These are phyloP conservation scores for Apiospora arundinis DNA, from an alignment of 2,329 filamentous ascomycete species.

Conservation along the genomic window DNA sequence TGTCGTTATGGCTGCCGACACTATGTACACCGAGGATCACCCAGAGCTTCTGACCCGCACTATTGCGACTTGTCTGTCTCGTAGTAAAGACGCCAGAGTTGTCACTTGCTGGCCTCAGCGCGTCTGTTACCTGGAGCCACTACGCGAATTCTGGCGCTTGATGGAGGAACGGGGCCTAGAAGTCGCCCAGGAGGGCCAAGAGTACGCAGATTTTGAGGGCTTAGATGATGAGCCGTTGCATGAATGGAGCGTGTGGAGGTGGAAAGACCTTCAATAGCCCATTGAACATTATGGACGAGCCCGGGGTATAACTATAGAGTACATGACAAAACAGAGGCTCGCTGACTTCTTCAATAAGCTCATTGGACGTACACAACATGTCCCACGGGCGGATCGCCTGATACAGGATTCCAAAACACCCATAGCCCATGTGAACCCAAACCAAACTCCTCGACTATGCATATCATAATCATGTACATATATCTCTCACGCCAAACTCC, in stretches of 20 bases:
- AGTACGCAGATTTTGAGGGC: constrained; percentile 21
- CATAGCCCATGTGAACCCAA: constrained; percentile 1
- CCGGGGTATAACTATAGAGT: background rate
- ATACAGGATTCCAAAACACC: background rate
- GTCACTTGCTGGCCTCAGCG: constrained; percentile 19
- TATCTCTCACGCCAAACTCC: background rate
- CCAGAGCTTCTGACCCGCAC: constrained; percentile 20
- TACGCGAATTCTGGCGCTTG: constrained; percentile 21
- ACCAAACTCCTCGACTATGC: constrained; percentile 12
- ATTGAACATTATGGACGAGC: background rate
- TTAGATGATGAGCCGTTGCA: constrained; percentile 21
- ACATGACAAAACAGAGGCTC: background rate
- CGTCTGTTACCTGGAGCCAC: constrained; percentile 17
- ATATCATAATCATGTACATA: constrained; percentile 14
- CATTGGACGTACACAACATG: background rate
- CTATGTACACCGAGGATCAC: constrained; percentile 22
- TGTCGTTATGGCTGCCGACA: constrained; percentile 20
- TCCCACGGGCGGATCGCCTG: background rate
- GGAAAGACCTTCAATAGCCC: constrained; percentile 20
- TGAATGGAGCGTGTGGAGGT: constrained; percentile 22
- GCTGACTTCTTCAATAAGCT: background rate
- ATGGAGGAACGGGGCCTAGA: constrained; percentile 21
- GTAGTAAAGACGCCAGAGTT: constrained; percentile 17
- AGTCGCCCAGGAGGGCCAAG: constrained; percentile 18
- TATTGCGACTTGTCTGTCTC: constrained; percentile 19